phyloP scores from a whole-genome alignment of 2,329 filamentous ascomycete species.

The Chaetomium globosum region DNA sequence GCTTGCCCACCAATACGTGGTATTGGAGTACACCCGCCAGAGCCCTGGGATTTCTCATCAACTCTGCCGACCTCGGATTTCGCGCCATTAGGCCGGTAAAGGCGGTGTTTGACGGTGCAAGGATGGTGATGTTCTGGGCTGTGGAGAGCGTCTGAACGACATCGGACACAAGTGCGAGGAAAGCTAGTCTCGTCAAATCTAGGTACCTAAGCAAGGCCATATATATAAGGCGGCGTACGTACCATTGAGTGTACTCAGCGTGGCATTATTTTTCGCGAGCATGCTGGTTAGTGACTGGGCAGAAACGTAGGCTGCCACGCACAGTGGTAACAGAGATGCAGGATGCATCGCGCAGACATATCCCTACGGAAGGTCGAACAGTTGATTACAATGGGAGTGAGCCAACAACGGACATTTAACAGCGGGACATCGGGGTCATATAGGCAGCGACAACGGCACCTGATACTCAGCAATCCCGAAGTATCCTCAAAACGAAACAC shows the following conservation, averaged over 20 bases:
- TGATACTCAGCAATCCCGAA: neutral
- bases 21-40: conserved; percentile 45
- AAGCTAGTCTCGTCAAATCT: conserved; percentile 18
- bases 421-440: conserved; percentile 3
- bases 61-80: conserved; percentile 39
- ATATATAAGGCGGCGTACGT: neutral
- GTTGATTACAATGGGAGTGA: neutral
- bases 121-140: conserved; percentile 54
- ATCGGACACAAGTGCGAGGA: conserved; percentile 40
- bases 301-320: conserved; percentile 33
- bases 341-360: conserved; percentile 33
- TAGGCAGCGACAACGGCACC: neutral
- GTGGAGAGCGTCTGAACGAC: conserved; percentile 27
- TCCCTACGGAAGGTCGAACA: neutral
- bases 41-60: conserved; percentile 46
- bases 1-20: conserved; percentile 59
- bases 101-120: conserved; percentile 59
- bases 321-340: conserved; percentile 31
- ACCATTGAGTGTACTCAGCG: conserved; percentile 37
- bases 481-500: conserved; percentile 2
- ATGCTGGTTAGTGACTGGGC: conserved; percentile 34
- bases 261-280: conserved; percentile 34
- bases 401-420: neutral
- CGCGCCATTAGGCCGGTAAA: conserved; percentile 46
- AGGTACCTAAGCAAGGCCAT: neutral